Base-by-base conservation (phyloP, 2,329 filamentous ascomycete genomes). In the Allantophomopsis lycopodina region DNA sequence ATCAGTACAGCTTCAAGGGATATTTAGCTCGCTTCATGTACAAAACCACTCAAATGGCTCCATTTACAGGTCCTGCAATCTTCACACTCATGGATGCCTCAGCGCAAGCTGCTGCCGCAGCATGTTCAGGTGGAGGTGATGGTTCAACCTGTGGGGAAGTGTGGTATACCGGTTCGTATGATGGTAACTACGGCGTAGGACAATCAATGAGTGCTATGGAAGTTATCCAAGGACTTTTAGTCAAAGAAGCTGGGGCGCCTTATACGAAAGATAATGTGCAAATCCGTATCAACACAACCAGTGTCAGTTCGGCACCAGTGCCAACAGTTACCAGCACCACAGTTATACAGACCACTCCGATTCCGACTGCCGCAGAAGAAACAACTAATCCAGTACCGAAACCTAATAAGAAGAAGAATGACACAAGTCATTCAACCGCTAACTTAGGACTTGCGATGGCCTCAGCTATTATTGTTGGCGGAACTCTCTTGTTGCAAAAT, bases 1-100 rank as follows among this genome's bases (percentile, higher is more conserved):
- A 83, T 56, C 76, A 78, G 65, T 69, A 67, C 48, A 74, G 72
- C 7, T 81, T 79, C 68, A 85, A 84, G 59, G 77, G 68, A 34
- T 79, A 77, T 53, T 64, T 81, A 21, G 64, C 75, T 18, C 73
- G 76, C 40, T 79, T 76, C 60, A 70, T 80, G 61, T 78, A 69
- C 59, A 64, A 69, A 35, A 66, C 73, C 3, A 64, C 71, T 28
- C 54, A 67, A 38, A 63, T 79, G 58, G 63, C 75, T 42, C 73
- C 77, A 8, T 66, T 65, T 15, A 68, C 77, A 15, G 57, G 59
- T 3, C 40, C 57, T 3, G 58, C 62, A 4, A 63, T 81, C 36
- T 59, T 64, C 37, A 53, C 55, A 2, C 57, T 70, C 35, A 64
- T 82, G 33, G 53, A 60, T 5, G 54, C 66, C 2, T 71, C 71